These are phyloP conservation scores for Plenodomus lindquistii DNA, from an alignment of 2,329 filamentous ascomycete genomes.

Conservation along the genomic window DNA sequence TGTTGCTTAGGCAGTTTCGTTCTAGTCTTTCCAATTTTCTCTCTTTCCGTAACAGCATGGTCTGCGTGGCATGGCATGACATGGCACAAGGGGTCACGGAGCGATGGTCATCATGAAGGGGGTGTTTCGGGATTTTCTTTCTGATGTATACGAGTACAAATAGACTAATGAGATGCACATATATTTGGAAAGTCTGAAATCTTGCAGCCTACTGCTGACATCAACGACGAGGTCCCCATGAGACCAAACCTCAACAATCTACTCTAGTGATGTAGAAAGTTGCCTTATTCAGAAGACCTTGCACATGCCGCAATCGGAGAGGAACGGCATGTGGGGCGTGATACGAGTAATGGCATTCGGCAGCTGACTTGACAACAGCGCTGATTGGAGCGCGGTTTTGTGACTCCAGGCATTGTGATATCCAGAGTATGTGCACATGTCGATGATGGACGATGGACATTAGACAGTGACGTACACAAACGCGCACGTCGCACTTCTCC, in stretches of 20 bases:
- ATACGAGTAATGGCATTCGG: constrained; percentile 11
- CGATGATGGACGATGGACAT: background rate
- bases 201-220: background rate
- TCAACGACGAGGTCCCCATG: background rate
- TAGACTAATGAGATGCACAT: background rate
- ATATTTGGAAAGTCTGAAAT: background rate
- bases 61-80: background rate
- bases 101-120: background rate
- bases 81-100: background rate
- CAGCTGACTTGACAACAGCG: constrained; percentile 10
- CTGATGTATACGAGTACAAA: background rate
- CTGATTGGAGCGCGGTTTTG: constrained; percentile 5
- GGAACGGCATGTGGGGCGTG: constrained; percentile 14
- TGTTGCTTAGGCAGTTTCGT: background rate
- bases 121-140: background rate
- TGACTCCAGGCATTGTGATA: background rate
- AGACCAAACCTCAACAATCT: constrained; percentile 1
- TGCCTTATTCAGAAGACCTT: constrained; percentile 4
- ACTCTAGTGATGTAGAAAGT: background rate
- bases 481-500: constrained; percentile 2
- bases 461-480: background rate
- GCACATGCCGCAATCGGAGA: constrained; percentile 8
- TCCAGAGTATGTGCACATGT: background rate
- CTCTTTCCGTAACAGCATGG: no score
- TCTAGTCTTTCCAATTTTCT: background rate